A percentile compares a stretch with the other conserved stretches of the same genome.
phyloP scores from a whole-genome alignment of 495 filamentous ascomycete species.

The Penicillium canescens region DNA sequence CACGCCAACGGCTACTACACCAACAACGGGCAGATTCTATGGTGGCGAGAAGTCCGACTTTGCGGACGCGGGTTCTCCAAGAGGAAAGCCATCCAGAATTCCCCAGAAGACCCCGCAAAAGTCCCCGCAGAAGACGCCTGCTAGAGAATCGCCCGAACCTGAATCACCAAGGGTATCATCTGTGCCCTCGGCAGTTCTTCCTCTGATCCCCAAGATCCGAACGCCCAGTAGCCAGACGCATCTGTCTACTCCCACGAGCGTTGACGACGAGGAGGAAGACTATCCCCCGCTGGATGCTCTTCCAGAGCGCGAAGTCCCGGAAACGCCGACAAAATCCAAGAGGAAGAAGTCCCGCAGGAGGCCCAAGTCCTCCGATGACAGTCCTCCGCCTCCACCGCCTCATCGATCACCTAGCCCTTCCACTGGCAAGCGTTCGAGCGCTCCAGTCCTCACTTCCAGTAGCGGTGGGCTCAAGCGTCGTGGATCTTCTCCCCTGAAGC shows the following conservation, averaged over 20 bases:
- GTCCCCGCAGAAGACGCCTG: constrained; percentile 29
- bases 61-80: constrained; percentile 10
- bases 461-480: constrained; percentile 58
- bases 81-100: constrained; percentile 10
- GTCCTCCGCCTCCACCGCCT: constrained; percentile 52
- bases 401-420: constrained; percentile 50
- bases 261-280: constrained; percentile 37
- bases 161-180: constrained; percentile 54
- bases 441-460: constrained; percentile 48
- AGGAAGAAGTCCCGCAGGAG: constrained; percentile 33
- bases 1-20: not conserved
- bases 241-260: constrained; percentile 21
- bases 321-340: constrained; percentile 36
- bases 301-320: constrained; percentile 20
- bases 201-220: constrained; percentile 57
- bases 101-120: constrained; percentile 3
- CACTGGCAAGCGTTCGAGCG: constrained; percentile 49
- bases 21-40: constrained; percentile 21
- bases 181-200: constrained; percentile 56
- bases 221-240: constrained; percentile 40
- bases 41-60: constrained; percentile 17
- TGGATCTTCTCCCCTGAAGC: constrained; percentile 92
- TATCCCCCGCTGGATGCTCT: constrained; percentile 31
- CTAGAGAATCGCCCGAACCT: constrained; percentile 22
- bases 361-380: constrained; percentile 33